These are phyloP conservation scores for Tetrahymena borealis DNA, from an alignment of 73 alveolate species.

Conservation along the genomic window DNA sequence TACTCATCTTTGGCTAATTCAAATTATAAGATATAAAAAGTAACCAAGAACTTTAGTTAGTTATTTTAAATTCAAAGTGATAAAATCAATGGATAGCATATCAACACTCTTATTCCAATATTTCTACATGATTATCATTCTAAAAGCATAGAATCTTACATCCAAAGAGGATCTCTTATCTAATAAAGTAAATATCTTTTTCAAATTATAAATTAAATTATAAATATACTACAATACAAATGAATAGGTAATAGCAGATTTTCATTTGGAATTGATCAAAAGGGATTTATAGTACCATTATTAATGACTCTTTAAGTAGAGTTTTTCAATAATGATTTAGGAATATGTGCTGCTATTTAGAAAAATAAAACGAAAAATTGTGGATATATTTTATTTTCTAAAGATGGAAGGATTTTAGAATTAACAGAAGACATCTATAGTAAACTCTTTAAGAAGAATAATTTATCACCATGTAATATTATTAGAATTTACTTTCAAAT, in stretches of 20 bases:
- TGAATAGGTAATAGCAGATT: background rate
- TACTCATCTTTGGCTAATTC: too few species aligned
- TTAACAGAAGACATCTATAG: background rate
- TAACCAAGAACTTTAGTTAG: background rate
- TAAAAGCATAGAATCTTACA: background rate
- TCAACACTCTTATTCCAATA: background rate
- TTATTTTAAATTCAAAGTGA: background rate
- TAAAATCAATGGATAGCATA: background rate
- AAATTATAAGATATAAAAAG: background rate
- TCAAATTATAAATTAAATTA: too few species aligned
- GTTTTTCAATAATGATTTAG: background rate
- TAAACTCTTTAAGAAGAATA: background rate
- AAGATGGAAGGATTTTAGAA: background rate
- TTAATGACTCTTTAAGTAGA: background rate
- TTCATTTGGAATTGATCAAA: background rate
- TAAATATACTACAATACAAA: too few species aligned
- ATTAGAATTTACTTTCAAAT: background rate
- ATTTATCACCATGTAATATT: background rate
- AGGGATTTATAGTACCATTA: background rate
- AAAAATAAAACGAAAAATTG: background rate
- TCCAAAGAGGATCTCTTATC: background rate
- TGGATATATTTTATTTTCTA: background rate
- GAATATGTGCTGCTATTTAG: background rate
- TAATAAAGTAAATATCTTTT: background rate
- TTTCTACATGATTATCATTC: background rate